Percentiles rank a stretch among this genome's conserved stretches.
Conservation (phyloP, 768 basidiomycete species). For the Rhizopogon roseolus region DNA sequence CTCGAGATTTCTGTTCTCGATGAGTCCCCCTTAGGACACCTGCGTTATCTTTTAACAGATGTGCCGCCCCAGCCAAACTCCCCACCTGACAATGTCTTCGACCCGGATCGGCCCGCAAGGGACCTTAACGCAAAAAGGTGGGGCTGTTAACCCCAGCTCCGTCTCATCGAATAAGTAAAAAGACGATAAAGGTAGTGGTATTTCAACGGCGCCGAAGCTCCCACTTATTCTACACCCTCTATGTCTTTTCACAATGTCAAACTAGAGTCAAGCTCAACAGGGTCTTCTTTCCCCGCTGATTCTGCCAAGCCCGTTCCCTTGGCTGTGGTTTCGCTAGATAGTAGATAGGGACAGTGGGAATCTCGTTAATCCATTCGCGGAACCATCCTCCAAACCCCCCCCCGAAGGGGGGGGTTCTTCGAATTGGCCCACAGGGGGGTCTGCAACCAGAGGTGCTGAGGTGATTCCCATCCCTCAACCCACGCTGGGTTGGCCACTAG, state of each 20-base stretch:
- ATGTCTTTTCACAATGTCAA: conserved; percentile 83
- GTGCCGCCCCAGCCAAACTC: conserved; percentile 81
- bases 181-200: conserved; percentile 80
- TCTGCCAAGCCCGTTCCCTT: conserved; percentile 25
- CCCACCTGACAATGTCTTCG: conserved; percentile 77
- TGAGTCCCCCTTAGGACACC: conserved; percentile 79
- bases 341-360: conserved; percentile 43
- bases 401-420: no score
- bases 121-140: conserved; percentile 63
- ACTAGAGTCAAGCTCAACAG: conserved; percentile 86
- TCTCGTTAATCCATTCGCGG: conserved; percentile 37
- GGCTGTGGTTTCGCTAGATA: conserved; percentile 45
- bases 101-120: conserved; percentile 62
- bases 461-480: no score
- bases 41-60: conserved; percentile 79
- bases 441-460: no score
- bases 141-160: conserved; percentile 65
- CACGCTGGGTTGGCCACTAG: no score
- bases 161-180: conserved; percentile 77
- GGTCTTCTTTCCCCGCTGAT: conserved; percentile 74
- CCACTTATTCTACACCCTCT: conserved; percentile 80
- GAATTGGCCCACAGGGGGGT: no score
- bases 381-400: no score
- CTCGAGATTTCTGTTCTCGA: conserved; percentile 76
- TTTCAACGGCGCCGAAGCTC: conserved; percentile 70